phyloP scores from a whole-genome alignment of 2,329 filamentous ascomycete species.

The Rugonectria rugulosa region DNA sequence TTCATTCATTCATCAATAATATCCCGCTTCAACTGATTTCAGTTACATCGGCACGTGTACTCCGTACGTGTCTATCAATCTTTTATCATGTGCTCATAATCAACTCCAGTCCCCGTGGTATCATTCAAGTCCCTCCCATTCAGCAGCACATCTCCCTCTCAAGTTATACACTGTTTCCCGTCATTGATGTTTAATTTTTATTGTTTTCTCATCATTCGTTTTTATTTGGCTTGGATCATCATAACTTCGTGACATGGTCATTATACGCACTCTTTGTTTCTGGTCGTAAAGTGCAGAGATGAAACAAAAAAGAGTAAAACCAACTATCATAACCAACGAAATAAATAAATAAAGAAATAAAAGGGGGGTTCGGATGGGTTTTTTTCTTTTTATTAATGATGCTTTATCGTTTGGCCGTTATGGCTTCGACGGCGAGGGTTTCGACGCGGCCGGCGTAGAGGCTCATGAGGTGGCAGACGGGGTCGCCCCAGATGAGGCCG shows the following conservation, averaged over 20 bases:
- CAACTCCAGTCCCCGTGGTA: too few species aligned
- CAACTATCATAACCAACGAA: background rate
- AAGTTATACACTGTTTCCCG: too few species aligned
- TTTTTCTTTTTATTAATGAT: too few species aligned
- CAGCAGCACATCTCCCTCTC: too few species aligned
- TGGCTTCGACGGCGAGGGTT: conserved; percentile 69
- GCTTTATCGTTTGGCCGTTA: conserved; percentile 34
- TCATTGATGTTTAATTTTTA: too few species aligned
- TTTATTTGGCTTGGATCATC: conserved; percentile 7
- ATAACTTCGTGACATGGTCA: conserved; percentile 4
- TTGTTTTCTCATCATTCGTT: background rate
- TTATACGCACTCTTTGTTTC: conserved; percentile 18
- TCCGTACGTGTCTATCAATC: too few species aligned
- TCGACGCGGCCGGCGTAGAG: conserved; percentile 78
- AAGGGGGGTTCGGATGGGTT: background rate
- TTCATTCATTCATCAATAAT: too few species aligned
- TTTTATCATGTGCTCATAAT: too few species aligned
- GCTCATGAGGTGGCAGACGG: conserved; percentile 80
- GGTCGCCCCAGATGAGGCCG: conserved; percentile 81
- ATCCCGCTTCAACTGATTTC: too few species aligned
- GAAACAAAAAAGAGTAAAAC: too few species aligned
- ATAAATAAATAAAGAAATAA: background rate
- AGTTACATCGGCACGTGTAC: too few species aligned
- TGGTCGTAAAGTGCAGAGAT: background rate
- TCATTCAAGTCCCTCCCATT: too few species aligned